These are phyloP conservation scores for Macrophomina phaseolina DNA, from an alignment of 2,329 filamentous ascomycete species.

Conservation along the genomic window DNA sequence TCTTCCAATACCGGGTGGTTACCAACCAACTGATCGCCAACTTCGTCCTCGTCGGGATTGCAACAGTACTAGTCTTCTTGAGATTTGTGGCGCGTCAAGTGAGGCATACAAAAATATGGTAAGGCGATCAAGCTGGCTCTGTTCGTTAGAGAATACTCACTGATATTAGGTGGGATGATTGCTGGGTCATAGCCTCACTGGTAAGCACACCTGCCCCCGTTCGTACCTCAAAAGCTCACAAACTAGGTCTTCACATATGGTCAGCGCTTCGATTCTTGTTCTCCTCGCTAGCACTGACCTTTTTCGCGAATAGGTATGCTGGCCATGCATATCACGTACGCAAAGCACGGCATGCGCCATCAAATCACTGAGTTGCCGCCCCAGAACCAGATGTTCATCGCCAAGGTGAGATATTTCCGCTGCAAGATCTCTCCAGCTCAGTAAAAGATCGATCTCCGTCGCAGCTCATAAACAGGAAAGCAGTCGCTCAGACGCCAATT, in stretches of 20 bases:
- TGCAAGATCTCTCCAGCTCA: not conserved
- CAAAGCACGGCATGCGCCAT: slow-evolving; percentile 12
- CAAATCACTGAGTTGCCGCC: not conserved
- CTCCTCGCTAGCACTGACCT: too few species aligned
- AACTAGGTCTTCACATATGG: slow-evolving; percentile 4
- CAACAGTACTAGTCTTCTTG: not conserved
- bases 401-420: not conserved
- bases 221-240: not conserved
- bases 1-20: slow-evolving; percentile 4
- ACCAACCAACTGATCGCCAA: slow-evolving; percentile 15
- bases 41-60: not conserved
- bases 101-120: not conserved
- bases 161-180: slow-evolving; percentile 8
- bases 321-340: slow-evolving; percentile 16
- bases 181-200: not conserved
- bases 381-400: slow-evolving; percentile 10
- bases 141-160: not conserved
- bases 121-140: not conserved
- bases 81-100: slow-evolving; percentile 14
- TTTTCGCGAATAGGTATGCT: slow-evolving; percentile 2
- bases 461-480: too few species aligned
- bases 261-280: not conserved
- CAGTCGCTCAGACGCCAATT: too few species aligned
- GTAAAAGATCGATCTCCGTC: not conserved
- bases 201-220: not conserved